These are phyloP conservation scores for Ophiostoma quercus DNA, from an alignment of 2,329 filamentous ascomycete genomes.

Conservation along the genomic window DNA sequence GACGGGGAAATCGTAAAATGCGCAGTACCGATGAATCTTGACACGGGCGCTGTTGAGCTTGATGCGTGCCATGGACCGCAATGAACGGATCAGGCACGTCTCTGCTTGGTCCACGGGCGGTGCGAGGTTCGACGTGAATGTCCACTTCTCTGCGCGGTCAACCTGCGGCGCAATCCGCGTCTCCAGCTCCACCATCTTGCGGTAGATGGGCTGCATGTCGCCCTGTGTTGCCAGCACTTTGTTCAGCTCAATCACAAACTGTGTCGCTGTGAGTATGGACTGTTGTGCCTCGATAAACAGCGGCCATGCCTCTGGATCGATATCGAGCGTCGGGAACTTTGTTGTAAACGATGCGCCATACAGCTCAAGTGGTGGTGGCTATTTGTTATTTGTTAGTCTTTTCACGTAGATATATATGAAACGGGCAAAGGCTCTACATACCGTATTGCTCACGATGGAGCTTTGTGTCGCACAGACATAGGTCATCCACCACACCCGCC, in stretches of 20 bases:
- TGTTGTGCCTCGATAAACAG: constrained; percentile 45
- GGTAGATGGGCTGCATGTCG: constrained; percentile 40
- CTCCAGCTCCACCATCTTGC: constrained; percentile 41
- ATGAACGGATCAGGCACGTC: constrained; percentile 39
- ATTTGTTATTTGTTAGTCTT: not conserved
- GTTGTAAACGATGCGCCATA: constrained; percentile 40
- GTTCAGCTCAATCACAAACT: constrained; percentile 46
- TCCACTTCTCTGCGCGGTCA: constrained; percentile 36
- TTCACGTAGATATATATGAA: not conserved
- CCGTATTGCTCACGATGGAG: constrained; percentile 47
- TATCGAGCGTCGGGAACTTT: constrained; percentile 38
- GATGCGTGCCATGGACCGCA: constrained; percentile 45
- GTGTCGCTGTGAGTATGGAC: constrained; percentile 43
- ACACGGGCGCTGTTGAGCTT: constrained; percentile 50
- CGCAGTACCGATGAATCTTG: constrained; percentile 48
- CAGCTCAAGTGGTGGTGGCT: constrained; percentile 27
- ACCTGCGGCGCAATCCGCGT: constrained; percentile 37
- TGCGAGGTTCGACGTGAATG: constrained; percentile 33
- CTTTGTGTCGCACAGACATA: constrained; percentile 48
- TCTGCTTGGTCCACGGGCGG: constrained; percentile 39
- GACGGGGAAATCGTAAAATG: constrained; percentile 47
- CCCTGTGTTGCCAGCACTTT: constrained; percentile 37
- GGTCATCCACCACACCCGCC: constrained; percentile 52
- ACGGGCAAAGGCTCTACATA: constrained; percentile 27
- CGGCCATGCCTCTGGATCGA: constrained; percentile 43